A percentile compares a stretch with the other conserved stretches of the same genome.
Conservation (phyloP, 2,329 filamentous ascomycete species). For the Lasiodiplodia theobromae region DNA sequence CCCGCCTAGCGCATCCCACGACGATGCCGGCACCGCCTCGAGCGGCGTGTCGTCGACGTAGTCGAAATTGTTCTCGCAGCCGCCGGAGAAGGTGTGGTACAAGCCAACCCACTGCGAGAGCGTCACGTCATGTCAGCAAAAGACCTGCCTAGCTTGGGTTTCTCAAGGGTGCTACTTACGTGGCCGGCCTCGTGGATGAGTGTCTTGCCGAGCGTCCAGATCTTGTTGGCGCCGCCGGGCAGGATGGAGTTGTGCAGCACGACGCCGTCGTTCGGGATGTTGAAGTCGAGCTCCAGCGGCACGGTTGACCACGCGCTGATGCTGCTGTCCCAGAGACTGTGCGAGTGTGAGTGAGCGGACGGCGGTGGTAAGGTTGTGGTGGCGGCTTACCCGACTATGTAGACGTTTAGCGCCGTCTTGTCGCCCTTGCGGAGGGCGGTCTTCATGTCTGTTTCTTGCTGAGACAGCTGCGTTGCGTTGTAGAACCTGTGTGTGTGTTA, state of each 20-base stretch:
- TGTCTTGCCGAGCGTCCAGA: constrained; percentile 50
- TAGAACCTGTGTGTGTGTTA: not conserved
- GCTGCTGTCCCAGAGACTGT: constrained; percentile 33
- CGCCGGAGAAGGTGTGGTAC: constrained; percentile 56
- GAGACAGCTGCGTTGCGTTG: not conserved
- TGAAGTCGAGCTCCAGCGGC: not conserved
- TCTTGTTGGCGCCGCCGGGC: constrained; percentile 46
- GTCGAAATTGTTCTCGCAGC: constrained; percentile 45
- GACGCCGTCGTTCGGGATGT: constrained; percentile 51
- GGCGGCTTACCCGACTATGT: constrained; percentile 38
- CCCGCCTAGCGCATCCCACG: not conserved
- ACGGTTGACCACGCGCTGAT: constrained; percentile 38
- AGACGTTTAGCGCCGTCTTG: constrained; percentile 48
- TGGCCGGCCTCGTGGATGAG: constrained; percentile 57
- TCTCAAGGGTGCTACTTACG: not conserved
- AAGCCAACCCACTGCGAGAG: constrained; percentile 53
- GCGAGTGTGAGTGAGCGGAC: not conserved
- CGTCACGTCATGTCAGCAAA: not conserved
- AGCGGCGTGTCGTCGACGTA: constrained; percentile 52
- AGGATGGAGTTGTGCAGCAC: constrained; percentile 48
- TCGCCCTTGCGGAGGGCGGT: constrained; percentile 53
- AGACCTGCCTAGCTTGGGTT: not conserved
- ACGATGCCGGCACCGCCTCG: constrained; percentile 35
- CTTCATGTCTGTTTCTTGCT: constrained; percentile 54
- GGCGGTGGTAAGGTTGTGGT: not conserved